Evolutionary conservation across 139 green algal species (phyloP).

Genomic region (Trebouxia sp.): DNA sequence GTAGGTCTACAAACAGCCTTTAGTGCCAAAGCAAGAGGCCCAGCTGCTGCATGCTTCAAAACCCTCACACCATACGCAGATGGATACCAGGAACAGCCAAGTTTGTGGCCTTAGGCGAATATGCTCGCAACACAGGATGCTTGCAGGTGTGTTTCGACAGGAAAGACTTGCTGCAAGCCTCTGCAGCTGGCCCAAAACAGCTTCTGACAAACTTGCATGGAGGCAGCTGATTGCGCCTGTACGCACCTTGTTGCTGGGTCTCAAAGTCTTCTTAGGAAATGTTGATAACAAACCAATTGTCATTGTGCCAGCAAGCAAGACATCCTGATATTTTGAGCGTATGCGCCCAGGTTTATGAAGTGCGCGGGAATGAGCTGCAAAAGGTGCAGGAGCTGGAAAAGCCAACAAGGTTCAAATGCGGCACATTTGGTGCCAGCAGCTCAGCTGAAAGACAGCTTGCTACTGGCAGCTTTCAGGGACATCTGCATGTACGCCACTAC

Average conservation of each 20-base stretch:
- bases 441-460: constrained; percentile 65
- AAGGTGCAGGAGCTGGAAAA: constrained; percentile 59
- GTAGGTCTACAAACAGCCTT: constrained; percentile 40
- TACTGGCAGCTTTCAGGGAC: constrained; percentile 77
- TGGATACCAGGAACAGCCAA: constrained; percentile 84
- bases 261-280: background rate
- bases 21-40: too few relatives aligned
- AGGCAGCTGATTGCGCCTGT: background rate
- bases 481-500: constrained; percentile 38
- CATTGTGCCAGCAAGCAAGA: too few relatives aligned
- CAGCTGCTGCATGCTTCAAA: too few relatives aligned
- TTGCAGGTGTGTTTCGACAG: constrained; percentile 61
- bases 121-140: constrained; percentile 68
- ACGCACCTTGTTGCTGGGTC: background rate
- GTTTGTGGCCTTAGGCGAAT: constrained; percentile 76
- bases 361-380: constrained; percentile 70
- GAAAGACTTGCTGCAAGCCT: background rate
- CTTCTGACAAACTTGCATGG: too few relatives aligned
- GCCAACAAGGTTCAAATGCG: constrained; percentile 74
- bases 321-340: background rate
- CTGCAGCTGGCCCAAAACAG: background rate
- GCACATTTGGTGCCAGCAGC: constrained; percentile 72
- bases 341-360: constrained; percentile 66
- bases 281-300: background rate
- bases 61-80: constrained; percentile 41